Evolutionary conservation across 192 early-diverging fungal species (phyloP).

Genomic region (Helicostylum pulchrum): DNA sequence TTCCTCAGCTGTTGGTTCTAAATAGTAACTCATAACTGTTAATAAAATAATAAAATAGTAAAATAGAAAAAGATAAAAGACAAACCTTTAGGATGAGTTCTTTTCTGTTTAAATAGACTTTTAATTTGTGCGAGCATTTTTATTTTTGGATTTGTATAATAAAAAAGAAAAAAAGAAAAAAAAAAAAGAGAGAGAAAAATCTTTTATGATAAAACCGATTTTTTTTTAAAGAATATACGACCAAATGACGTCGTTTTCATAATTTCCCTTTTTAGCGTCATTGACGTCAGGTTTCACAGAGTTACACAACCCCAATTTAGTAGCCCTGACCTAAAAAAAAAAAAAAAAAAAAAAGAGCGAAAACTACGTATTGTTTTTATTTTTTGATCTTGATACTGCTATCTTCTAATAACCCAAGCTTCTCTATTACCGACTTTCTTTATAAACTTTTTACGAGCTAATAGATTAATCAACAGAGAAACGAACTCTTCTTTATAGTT

Average conservation of each 20-base stretch:
- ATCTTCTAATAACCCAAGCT: conserved; percentile 1
- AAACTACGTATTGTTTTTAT: no score
- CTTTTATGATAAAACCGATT: background rate
- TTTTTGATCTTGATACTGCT: background rate
- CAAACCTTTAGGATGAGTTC: conserved; percentile 1
- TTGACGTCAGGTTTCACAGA: no score
- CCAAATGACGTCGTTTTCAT: background rate
- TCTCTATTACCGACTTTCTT: conserved; percentile 9
- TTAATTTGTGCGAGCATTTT: conserved; percentile 10
- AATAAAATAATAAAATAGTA: background rate
- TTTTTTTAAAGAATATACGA: background rate
- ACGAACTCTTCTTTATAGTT: conserved; percentile 8
- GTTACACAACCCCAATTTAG: no score
- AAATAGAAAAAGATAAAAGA: background rate
- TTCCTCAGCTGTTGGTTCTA: conserved; percentile 9
- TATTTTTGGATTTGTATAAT: background rate
- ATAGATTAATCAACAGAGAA: conserved; percentile 8
- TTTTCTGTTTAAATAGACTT: conserved; percentile 11
- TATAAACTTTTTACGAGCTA: conserved; percentile 19
- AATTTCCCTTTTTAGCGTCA: no score
- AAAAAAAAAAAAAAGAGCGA: no score
- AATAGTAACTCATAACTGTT: background rate
- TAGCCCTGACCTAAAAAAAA: no score
- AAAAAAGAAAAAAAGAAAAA: background rate
- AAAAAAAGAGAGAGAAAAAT: background rate